These are phyloP conservation scores for Lolium rigidum DNA, from an alignment of 176 grass and related monocot species.

Conservation along the genomic window DNA sequence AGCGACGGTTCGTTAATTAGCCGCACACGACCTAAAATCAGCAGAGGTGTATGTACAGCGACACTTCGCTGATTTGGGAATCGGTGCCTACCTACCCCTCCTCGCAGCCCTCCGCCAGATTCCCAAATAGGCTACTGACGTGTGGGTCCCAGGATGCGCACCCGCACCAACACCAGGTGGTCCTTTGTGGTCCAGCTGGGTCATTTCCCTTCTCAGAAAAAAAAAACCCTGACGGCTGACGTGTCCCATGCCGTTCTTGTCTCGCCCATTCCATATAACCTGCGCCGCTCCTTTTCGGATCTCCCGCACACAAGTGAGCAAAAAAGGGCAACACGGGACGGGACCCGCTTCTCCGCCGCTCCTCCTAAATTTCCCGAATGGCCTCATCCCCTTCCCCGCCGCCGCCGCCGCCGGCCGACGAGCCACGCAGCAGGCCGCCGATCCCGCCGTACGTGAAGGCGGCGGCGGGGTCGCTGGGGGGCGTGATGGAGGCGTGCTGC, in stretches of 20 bases:
- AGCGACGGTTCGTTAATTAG: too few relatives aligned
- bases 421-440: conserved; percentile 30
- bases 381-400: background rate
- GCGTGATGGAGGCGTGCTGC: conserved; percentile 93
- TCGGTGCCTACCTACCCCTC: background rate
- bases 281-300: conserved; percentile 35
- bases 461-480: conserved; percentile 81
- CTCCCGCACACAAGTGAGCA: background rate
- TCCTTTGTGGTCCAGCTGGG: background rate
- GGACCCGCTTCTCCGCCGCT: too few relatives aligned
- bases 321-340: background rate
- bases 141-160: background rate
- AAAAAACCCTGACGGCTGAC: conserved; percentile 29
- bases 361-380: background rate
- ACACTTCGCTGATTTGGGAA: background rate
- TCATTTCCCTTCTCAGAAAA: background rate
- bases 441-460: conserved; percentile 76
- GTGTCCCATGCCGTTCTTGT: background rate
- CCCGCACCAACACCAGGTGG: background rate
- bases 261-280: conserved; percentile 18
- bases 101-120: background rate
- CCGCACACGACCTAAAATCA: too few relatives aligned
- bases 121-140: background rate
- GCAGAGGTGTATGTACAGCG: background rate
- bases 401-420: conserved; percentile 15